A percentile compares a stretch with the other conserved stretches of the same genome.
Evolutionary conservation across 306 rosid genomes (phyloP).

Genomic region (Dicorynia guianensis): DNA sequence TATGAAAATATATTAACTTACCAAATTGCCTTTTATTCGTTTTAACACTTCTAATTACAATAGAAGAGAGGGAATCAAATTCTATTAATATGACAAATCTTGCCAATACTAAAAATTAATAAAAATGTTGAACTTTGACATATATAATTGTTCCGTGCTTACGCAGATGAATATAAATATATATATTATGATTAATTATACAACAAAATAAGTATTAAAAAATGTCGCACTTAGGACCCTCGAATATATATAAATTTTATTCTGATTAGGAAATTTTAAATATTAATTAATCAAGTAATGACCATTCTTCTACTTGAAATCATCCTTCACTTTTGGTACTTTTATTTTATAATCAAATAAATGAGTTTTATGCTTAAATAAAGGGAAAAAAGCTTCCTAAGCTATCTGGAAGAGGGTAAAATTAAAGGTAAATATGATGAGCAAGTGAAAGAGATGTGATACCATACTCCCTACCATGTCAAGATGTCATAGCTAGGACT

Average conservation of each 20-base stretch:
- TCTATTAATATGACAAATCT: too few relatives aligned
- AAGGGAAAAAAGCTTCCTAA: neutral
- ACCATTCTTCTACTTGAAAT: constrained; percentile 45
- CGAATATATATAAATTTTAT: constrained; percentile 6
- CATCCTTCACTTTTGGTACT: constrained; percentile 11
- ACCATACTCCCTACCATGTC: constrained; percentile 29
- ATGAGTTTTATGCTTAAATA: constrained; percentile 21
- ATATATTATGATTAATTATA: too few relatives aligned
- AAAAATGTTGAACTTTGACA: too few relatives aligned
- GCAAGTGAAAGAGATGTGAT: constrained; percentile 51
- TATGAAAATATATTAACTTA: too few relatives aligned
- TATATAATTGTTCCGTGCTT: too few relatives aligned
- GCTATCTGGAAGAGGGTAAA: neutral
- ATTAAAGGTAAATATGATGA: neutral
- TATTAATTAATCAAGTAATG: constrained; percentile 31
- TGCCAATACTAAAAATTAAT: too few relatives aligned
- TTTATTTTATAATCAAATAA: neutral
- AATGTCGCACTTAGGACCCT: constrained; percentile 16
- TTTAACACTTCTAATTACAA: too few relatives aligned
- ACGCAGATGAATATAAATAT: too few relatives aligned
- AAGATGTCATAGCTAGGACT: constrained; percentile 9
- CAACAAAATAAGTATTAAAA: too few relatives aligned
- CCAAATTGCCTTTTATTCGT: too few relatives aligned
- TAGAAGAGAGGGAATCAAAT: too few relatives aligned
- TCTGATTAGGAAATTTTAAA: constrained; percentile 33